These are phyloP conservation scores for Mycena epipterygia DNA, from an alignment of 768 basidiomycete species.

Conservation along the genomic window DNA sequence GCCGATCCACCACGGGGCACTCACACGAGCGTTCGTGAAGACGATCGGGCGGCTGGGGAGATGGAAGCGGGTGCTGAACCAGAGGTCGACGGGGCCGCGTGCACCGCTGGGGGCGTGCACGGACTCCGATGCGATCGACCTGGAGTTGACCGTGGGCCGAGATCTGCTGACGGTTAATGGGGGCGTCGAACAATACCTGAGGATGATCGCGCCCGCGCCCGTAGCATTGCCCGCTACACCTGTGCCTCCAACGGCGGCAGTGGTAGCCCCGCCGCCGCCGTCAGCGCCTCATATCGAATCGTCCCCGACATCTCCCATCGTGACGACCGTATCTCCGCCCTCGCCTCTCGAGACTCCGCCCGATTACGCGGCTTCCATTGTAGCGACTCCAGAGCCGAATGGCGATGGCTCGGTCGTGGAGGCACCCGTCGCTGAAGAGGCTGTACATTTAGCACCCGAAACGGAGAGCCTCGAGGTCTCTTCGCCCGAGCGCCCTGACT, in stretches of 20 bases:
- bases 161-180: conserved; percentile 74
- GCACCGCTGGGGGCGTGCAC: conserved; percentile 51
- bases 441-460: not conserved
- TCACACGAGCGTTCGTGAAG: conserved; percentile 84
- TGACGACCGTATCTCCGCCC: conserved; percentile 29
- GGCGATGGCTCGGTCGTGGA: not conserved
- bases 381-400: not conserved
- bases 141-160: conserved; percentile 71
- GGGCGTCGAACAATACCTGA: conserved; percentile 77
- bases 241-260: not conserved
- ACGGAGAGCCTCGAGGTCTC: conserved; percentile 22
- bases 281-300: not conserved
- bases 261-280: not conserved
- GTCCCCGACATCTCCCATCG: not conserved
- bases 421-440: not conserved
- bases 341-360: conserved; percentile 23
- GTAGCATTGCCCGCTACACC: not conserved
- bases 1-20: conserved; percentile 69
- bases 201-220: conserved; percentile 59
- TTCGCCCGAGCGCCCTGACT: conserved; percentile 39
- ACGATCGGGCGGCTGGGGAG: conserved; percentile 87
- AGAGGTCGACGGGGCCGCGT: conserved; percentile 45
- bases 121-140: conserved; percentile 78
- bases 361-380: conserved; percentile 14
- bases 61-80: conserved; percentile 84